Evolutionary conservation across 1,139 yeast genomes (phyloP), one percentile per base, ranked within the genome.

Genomic region (Protomyces lactucae-debilis): DNA sequence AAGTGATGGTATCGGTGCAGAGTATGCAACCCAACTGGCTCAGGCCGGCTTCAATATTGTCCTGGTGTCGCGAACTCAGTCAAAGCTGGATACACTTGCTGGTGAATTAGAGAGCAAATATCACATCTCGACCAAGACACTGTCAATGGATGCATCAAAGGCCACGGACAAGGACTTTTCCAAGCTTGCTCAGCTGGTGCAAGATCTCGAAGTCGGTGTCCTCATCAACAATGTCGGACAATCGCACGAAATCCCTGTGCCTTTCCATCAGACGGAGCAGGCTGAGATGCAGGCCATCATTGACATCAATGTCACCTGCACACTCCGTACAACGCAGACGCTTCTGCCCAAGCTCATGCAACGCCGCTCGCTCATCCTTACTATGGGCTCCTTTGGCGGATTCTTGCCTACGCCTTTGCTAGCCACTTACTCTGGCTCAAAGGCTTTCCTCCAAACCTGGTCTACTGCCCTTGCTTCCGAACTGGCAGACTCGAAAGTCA

Each of bases 351-450:
- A 78, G 16, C 84, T 91, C 71, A 76, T 82, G 60, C 75, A 79
- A n/a, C 68, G 76, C 76, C 48, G 36, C 55, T 60, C 54, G 43
- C 82, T 93, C 72, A 83, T 95, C 67, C 79, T 93, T 72, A 91
- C 95, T 52, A 90, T 93, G 97, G 97, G 99, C 46, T 92, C 98
- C 1, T 93, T 93, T 74, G 96, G 96, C 63, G 99, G 98, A 1
- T 81, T 91, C 69, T 80, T 89, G 61, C 99, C 99, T 64, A 87
- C 97, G 18, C 97, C 99, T 25, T 82, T 85, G 71, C 82, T 95
- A 72, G 96, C 98, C 25, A 87, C 93, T 6, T 93, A 93, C 78
- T 88, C 98, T 18, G 99, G 99, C 16, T 91, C 98, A 61, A 93
- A 93, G 79, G 92, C 96, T 5, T 93, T 93, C 76, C 80, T 93